phyloP scores from a whole-genome alignment of 208 protist genomes.

The Giardia muris region DNA sequence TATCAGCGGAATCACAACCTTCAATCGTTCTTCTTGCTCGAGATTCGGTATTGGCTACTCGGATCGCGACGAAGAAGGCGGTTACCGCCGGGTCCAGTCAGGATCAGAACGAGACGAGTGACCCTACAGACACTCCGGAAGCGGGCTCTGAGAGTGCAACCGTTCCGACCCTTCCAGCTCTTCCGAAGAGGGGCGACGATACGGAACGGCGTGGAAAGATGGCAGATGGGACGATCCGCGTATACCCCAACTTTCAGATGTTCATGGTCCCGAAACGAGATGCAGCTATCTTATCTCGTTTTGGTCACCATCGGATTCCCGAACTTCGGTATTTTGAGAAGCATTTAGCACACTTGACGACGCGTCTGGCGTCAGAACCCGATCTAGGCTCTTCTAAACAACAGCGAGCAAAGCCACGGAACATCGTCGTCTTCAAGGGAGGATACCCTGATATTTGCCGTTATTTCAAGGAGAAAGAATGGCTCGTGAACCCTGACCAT shows the following conservation, averaged over 20 bases:
- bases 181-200: no score
- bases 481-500: background rate
- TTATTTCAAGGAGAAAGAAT: background rate
- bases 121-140: no score
- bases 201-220: background rate
- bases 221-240: background rate
- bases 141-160: no score
- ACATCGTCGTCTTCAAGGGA: slow-evolving; percentile 5
- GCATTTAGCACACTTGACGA: background rate
- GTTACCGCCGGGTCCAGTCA: no score
- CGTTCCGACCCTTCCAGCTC: no score
- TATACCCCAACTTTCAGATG: background rate
- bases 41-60: no score
- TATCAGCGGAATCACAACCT: no score
- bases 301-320: background rate
- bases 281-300: background rate
- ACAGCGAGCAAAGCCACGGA: background rate
- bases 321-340: background rate
- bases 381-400: background rate
- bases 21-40: no score
- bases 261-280: background rate
- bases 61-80: no score
- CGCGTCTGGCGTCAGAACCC: background rate
- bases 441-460: background rate
- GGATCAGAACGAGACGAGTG: no score